phyloP scores from a whole-genome alignment of 495 filamentous ascomycete species.

The Penicillium flavigenum region DNA sequence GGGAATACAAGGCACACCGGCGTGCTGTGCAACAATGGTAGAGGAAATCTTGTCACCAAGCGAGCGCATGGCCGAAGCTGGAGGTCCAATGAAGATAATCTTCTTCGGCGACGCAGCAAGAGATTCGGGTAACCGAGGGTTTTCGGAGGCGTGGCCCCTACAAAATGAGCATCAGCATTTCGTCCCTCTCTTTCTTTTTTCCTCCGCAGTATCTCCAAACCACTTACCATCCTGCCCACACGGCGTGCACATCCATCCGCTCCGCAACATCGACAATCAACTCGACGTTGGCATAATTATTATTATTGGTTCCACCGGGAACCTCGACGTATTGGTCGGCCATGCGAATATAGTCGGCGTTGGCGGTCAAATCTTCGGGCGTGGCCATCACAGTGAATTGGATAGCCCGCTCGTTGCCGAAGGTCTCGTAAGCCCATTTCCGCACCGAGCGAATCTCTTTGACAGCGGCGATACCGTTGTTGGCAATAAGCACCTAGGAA shows the following conservation, averaged over 20 bases:
- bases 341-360: constrained; percentile 99
- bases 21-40: constrained; percentile 98
- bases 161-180: constrained; percentile 8
- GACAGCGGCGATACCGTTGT: constrained; percentile 99
- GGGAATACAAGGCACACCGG: constrained; percentile 94
- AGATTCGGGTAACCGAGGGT: constrained; percentile 94
- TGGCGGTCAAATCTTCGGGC: constrained; percentile 95
- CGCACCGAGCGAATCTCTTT: constrained; percentile 98
- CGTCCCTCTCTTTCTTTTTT: background rate
- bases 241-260: constrained; percentile 95
- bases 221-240: constrained; percentile 96
- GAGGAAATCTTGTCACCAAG: constrained; percentile 99
- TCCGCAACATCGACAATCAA: constrained; percentile 99
- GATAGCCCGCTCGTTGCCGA: constrained; percentile 96
- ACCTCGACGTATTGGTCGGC: constrained; percentile 98
- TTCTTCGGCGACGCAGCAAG: constrained; percentile 94
- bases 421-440: constrained; percentile 99
- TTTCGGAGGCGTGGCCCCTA: constrained; percentile 98
- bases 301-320: constrained; percentile 99
- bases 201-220: background rate
- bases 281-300: constrained; percentile 99
- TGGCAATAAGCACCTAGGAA: constrained; percentile 89
- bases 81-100: constrained; percentile 98
- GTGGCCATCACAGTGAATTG: constrained; percentile 99
- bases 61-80: constrained; percentile 97